Percentiles rank a stretch among this genome's conserved stretches.
phyloP scores from a whole-genome alignment of 169 alveolate genomes.

The Cystoisospora suis region DNA sequence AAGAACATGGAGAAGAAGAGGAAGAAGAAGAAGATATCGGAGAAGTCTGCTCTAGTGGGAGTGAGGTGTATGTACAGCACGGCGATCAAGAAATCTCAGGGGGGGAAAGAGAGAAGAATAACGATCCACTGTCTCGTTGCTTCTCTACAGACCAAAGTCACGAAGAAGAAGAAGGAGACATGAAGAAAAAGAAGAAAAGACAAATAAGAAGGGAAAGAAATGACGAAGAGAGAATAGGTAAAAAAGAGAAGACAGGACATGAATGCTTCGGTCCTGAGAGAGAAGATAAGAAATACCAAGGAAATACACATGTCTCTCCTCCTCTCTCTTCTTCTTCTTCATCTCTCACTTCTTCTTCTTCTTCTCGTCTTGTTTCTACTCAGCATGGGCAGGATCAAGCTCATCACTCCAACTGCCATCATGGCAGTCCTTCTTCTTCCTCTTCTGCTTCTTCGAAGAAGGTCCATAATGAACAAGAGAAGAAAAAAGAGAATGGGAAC shows the following conservation, averaged over 20 bases:
- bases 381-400: neutral
- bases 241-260: neutral
- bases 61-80: no score
- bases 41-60: neutral
- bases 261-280: neutral
- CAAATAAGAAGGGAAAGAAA: no score
- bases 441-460: neutral
- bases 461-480: neutral
- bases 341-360: neutral
- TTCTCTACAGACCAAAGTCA: neutral
- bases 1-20: neutral
- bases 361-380: neutral
- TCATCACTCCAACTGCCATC: no score
- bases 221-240: neutral
- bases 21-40: slow-evolving; percentile 10
- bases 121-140: no score
- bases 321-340: neutral
- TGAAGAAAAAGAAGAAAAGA: neutral
- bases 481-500: neutral
- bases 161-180: neutral
- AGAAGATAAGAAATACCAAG: neutral
- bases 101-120: no score
- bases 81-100: no score
- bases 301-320: neutral
- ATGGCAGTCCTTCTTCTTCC: neutral